Base-by-base conservation (phyloP, 371 early-diverging fungal genomes). In the Mortierella sp. region DNA sequence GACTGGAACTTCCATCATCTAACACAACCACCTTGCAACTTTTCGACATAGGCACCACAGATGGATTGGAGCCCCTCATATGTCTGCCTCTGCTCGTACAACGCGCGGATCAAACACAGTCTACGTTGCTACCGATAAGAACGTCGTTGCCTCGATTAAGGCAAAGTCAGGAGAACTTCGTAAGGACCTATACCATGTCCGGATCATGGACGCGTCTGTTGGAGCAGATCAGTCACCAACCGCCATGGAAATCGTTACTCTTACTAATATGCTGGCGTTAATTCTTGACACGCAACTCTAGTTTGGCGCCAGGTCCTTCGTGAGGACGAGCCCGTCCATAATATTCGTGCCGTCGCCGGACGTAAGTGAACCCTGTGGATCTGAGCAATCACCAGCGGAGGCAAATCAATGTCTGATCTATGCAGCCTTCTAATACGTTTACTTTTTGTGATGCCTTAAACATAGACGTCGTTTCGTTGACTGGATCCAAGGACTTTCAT, bases 71-170 rank as follows among this genome's bases (percentile, higher is more conserved):
- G 87, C 89, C 52, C 87, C 92, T 40, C 75, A 73, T 44, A 71
- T 86, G 75, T 67, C 86, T 14, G 66, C 82, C 22, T 41, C 84
- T 26, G 73, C 67, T 26, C 79, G 80, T 47, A 67, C 66, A 13
- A 47, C 48, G 39, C 72, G 90, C 37, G 86, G 85, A 68, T 70
- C 86, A 26, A 81, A 86, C 22, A 79, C 78, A 2, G 68, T 94
- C 26, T 79, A 85, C 64, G 88, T 93, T 26, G 91, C 88, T 22
- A 91, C 94, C 7, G 88, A 90, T 66, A 90, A 87, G 63, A 92
- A 93, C 71, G 89, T 90, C 6, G 70, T 95, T 31, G 93, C 94
- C 0, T 81, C 90, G 26, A 61, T 95, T 40, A 78, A 84, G 52
- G 76, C 88, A 4, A 86, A 88, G 47, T 87, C 88, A 4, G 93